A percentile compares a stretch with the other conserved stretches of the same genome.
These are phyloP conservation scores for Acer yangbiense DNA, from an alignment of 345 rosid genomes.

Conservation along the genomic window DNA sequence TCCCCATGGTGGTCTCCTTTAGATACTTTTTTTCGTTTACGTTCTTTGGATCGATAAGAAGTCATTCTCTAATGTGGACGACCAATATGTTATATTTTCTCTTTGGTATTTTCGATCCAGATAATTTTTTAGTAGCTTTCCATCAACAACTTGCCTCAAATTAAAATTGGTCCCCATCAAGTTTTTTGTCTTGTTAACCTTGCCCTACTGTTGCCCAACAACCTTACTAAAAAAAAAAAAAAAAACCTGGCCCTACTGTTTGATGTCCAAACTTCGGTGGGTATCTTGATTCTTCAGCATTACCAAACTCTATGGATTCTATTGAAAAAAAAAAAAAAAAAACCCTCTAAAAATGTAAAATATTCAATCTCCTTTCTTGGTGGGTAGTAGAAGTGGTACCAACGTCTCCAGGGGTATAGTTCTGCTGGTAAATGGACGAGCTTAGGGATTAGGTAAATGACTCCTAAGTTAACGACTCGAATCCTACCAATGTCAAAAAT, in stretches of 20 bases:
- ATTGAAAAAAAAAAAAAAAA: no score
- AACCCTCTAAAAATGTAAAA: background rate
- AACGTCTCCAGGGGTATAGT: no score
- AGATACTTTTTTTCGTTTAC: background rate
- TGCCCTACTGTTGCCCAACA: background rate
- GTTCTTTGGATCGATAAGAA: background rate
- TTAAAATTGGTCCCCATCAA: slow-evolving; percentile 5
- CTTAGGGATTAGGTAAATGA: no score
- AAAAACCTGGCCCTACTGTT: background rate
- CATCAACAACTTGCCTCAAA: no score
- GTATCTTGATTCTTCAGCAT: background rate
- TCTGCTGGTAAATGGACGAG: no score
- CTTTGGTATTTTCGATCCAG: background rate
- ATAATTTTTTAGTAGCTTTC: no score
- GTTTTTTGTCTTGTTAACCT: background rate
- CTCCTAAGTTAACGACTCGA: no score
- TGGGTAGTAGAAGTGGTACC: background rate
- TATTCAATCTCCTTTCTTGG: background rate
- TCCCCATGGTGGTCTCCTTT: background rate
- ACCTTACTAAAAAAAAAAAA: no score
- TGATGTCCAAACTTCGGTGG: background rate
- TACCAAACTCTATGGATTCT: slow-evolving; percentile 3
- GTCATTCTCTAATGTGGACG: background rate
- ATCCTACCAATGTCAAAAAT: no score
- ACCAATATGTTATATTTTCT: background rate